These are phyloP conservation scores for Rhodamnia rubescens DNA, from an alignment of 345 rosid species.

Conservation along the genomic window DNA sequence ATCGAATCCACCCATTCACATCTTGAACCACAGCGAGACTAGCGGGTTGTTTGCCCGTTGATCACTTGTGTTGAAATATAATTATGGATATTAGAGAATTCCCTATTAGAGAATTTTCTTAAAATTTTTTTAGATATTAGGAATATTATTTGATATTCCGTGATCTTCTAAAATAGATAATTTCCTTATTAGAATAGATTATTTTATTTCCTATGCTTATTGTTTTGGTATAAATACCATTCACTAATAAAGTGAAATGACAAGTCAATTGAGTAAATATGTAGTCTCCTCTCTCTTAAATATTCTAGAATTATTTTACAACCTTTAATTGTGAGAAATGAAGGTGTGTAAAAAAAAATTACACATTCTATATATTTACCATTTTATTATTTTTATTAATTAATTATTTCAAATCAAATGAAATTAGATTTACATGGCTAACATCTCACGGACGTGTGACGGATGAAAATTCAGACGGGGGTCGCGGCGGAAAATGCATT, in stretches of 20 bases:
- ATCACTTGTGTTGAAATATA: neutral
- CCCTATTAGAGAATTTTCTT: no score
- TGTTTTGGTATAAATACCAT: no score
- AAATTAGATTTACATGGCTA: neutral
- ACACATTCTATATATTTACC: neutral
- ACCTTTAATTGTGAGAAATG: neutral
- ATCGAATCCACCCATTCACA: neutral
- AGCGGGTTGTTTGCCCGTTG: neutral
- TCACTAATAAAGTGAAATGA: no score
- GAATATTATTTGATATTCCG: no score
- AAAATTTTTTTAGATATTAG: no score
- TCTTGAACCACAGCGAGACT: neutral
- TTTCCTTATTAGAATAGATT: no score
- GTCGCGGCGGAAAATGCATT: neutral
- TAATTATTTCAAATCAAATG: neutral
- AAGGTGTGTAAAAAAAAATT: neutral
- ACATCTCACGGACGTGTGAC: neutral
- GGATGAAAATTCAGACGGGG: neutral
- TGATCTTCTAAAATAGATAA: no score
- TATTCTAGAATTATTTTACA: no score
- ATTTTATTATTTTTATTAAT: neutral
- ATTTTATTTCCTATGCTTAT: no score
- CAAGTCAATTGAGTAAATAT: no score
- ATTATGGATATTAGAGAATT: no score
- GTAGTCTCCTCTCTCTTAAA: no score